Conservation (phyloP, 164 flowering plant genomes). For the Vitis vinifera region ASM3070453v1 NC_081821.1:7534001-7534500, state of each 20-base stretch:
- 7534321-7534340: constrained; percentile 82
- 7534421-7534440: background rate
- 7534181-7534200: constrained; percentile 83
- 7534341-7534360: constrained; percentile 13
- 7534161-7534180: constrained; percentile 85
- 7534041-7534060: constrained; percentile 21
- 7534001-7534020: constrained; percentile 56
- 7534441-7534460: background rate
- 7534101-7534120: constrained; percentile 81
- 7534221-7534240: background rate
- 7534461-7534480: no score
- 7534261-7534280: constrained; percentile 46
- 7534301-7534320: constrained; percentile 85
- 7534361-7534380: background rate
- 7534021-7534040: constrained; percentile 57
- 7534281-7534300: constrained; percentile 94
- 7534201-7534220: constrained; percentile 1
- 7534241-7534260: constrained; percentile 10
- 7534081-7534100: constrained; percentile 92
- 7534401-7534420: constrained; percentile 1
- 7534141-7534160: constrained; percentile 99
- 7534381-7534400: background rate
- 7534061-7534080: constrained; percentile 49
- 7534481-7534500: background rate
- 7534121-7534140: constrained; percentile 91